Percentiles rank a stretch among this genome's conserved stretches.
phyloP scores from a whole-genome alignment of 352 stramenopile genomes.

The Globisporangium viniferum region DNA sequence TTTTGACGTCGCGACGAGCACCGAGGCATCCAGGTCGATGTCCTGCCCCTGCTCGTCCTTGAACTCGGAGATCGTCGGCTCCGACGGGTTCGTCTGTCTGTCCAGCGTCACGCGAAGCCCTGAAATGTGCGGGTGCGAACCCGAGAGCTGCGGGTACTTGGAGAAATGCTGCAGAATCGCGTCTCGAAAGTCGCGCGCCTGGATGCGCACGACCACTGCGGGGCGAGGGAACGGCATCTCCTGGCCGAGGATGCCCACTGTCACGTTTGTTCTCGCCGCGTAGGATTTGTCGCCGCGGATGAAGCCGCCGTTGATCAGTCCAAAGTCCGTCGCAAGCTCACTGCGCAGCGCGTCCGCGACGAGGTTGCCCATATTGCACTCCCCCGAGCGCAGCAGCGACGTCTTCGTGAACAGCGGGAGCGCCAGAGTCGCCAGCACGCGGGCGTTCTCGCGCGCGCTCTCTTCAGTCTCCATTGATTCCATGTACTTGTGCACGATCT shows the following conservation, averaged over 20 bases:
- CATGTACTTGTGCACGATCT: constrained; percentile 78
- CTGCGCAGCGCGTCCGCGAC: constrained; percentile 73
- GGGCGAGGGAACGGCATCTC: constrained; percentile 86
- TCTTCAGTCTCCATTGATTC: constrained; percentile 57
- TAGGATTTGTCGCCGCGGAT: constrained; percentile 84
- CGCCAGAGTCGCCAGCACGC: constrained; percentile 51
- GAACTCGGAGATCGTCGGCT: constrained; percentile 36
- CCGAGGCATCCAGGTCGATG: constrained; percentile 45
- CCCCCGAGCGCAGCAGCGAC: constrained; percentile 58
- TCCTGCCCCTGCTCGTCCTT: constrained; percentile 39
- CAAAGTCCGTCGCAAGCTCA: constrained; percentile 61
- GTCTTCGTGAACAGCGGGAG: constrained; percentile 68
- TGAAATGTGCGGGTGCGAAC: constrained; percentile 81
- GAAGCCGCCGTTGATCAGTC: constrained; percentile 88
- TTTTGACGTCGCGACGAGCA: constrained; percentile 75
- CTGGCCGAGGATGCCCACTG: constrained; percentile 67
- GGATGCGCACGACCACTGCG: constrained; percentile 65
- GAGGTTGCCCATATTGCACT: constrained; percentile 78
- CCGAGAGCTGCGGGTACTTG: constrained; percentile 73
- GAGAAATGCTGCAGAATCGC: constrained; percentile 74
- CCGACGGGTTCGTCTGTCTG: constrained; percentile 13
- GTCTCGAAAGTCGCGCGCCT: constrained; percentile 57
- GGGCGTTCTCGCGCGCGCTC: constrained; percentile 32
- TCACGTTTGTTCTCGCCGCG: constrained; percentile 61
- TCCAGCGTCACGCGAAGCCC: constrained; percentile 39